Evolutionary conservation across 73 alveolate species (phyloP), one percentile per base, ranked within the genome.

Genomic region (Tetrahymena thermophila): DNA sequence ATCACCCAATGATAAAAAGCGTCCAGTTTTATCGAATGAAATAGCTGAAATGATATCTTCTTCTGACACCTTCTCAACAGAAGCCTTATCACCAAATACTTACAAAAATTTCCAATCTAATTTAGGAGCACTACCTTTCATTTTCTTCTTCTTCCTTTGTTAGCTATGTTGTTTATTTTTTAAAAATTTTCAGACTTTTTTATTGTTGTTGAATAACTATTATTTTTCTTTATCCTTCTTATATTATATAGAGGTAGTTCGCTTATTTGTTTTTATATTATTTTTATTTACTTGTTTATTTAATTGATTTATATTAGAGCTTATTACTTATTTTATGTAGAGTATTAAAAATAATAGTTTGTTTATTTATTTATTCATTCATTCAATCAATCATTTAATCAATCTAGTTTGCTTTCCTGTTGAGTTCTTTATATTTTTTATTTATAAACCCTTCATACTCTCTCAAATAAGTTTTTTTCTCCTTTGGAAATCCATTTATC

Each of bases 41-140:
- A 97, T 96, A 31, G 99, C 97, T 34, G 98, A 97, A 13, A 97
- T 95, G 83, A 97, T 96, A 94, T 97, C 99, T 43, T 97, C 97
- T 35, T 95, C 97, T 85, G 95, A 85, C 4, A 95, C 97, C 83
- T 95, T 95, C 44, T 95, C 97, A 8, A 94, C 93, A 10, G 97
- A 95, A 25, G 97, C 97, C 85, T 95, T 95, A 89, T 95, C 97
- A 14, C 97, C 97, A 44, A 95, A 95, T 6, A 95, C 97, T 58
- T 95, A 35, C 94, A 89, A 71, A 94, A 95, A 95, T 57, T 95
- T 95, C 97, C 97, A 95, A 85, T 95, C 97, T 95, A 84, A 57
- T 56, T 95, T 95, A 71, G 89, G 89, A 31, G 89, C 35, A 71
- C 89, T 71, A 71, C 89, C 89, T 71, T 71, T 71, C 89, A 71